These are phyloP conservation scores for Euphorbia pulcherrima DNA, from an alignment of 345 rosid species.

Conservation along the genomic window DNA sequence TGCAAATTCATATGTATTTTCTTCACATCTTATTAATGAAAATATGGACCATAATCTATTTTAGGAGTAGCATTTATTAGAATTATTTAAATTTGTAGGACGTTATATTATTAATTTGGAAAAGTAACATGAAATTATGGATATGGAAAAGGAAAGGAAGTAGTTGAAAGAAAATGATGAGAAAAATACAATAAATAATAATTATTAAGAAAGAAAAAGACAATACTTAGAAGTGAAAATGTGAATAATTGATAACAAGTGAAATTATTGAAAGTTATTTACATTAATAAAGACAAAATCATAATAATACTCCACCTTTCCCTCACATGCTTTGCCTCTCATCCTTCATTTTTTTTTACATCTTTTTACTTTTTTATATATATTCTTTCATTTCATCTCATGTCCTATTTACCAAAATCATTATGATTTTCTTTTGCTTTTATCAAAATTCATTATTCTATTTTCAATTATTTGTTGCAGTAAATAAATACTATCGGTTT, in stretches of 20 bases:
- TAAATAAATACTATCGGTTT: too few species aligned
- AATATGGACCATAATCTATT: too few species aligned
- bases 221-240: conserved; percentile 5
- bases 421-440: too few species aligned
- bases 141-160: background rate
- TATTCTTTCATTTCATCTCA: too few species aligned
- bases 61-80: background rate
- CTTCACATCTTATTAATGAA: background rate
- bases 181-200: background rate
- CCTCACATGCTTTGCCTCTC: conserved; percentile 37
- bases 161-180: background rate
- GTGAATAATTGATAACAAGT: background rate
- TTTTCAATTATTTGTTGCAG: too few species aligned
- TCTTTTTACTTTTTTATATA: too few species aligned
- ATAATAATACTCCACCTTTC: conserved; percentile 32
- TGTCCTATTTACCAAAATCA: too few species aligned
- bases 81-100: background rate
- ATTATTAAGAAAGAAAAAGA: conserved; percentile 6
- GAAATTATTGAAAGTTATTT: conserved; percentile 26
- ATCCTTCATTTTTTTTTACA: background rate
- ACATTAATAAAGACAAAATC: conserved; percentile 41
- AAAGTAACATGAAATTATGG: background rate
- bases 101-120: background rate
- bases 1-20: background rate
- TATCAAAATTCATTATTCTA: too few species aligned